A percentile compares a stretch with the other conserved stretches of the same genome.
Conservation (phyloP, 768 basidiomycete species). For the Cyclocybe cylindracea region DNA sequence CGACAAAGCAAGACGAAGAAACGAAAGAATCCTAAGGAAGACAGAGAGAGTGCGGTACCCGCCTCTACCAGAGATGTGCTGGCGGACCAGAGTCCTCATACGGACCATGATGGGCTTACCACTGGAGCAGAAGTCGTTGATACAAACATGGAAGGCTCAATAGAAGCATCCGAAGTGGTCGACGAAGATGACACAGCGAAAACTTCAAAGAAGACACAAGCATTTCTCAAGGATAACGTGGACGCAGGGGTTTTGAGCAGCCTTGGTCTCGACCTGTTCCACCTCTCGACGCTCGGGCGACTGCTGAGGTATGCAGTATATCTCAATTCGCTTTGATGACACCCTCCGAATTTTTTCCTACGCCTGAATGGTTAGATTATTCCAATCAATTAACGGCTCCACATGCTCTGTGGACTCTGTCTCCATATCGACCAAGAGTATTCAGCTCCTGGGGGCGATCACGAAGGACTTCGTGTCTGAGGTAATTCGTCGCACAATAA, state of each 20-base stretch:
- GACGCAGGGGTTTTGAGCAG: slow-evolving; percentile 41
- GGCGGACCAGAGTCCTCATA: too few species aligned
- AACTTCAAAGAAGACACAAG: slow-evolving; percentile 28
- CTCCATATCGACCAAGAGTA: slow-evolving; percentile 48
- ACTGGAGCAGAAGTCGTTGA: too few species aligned
- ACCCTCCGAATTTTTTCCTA: not conserved
- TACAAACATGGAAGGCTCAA: too few species aligned
- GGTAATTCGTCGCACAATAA: slow-evolving; percentile 50
- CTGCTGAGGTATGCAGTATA: slow-evolving; percentile 37
- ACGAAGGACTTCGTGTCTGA: slow-evolving; percentile 53
- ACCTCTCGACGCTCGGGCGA: slow-evolving; percentile 38
- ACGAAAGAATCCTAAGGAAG: too few species aligned
- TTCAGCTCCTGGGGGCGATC: slow-evolving; percentile 46
- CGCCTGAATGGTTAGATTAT: slow-evolving; percentile 14
- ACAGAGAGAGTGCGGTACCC: too few species aligned
- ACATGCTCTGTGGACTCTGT: slow-evolving; percentile 23
- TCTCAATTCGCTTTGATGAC: not conserved
- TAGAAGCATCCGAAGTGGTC: too few species aligned
- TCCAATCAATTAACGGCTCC: slow-evolving; percentile 20
- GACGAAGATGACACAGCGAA: too few species aligned
- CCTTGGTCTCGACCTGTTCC: slow-evolving; percentile 50
- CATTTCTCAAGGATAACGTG: slow-evolving; percentile 46
- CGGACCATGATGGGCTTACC: too few species aligned
- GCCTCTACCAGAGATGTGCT: too few species aligned
- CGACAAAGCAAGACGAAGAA: slow-evolving; percentile 31